Evolutionary conservation across 2,329 filamentous ascomycete genomes (phyloP), one percentile per base, ranked within the genome.

Genomic region (Sporothrix protearum): DNA sequence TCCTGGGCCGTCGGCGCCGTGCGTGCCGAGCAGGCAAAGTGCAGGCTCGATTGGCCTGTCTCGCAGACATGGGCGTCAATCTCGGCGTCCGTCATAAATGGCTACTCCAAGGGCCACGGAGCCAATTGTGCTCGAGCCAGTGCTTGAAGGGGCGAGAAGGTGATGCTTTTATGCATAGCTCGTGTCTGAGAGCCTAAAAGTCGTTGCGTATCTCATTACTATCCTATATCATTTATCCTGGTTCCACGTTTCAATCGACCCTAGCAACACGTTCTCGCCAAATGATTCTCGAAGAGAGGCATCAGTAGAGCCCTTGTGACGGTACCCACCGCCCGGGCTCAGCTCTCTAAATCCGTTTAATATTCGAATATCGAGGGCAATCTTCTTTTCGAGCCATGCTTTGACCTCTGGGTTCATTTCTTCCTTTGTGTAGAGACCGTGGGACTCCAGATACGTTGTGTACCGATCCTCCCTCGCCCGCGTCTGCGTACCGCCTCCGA

Each of bases 11-110:
- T 63, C 0, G 53, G 45, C 14, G 79, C 79, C 73, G 81, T 80
- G 9, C 81, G 81, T 73, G 83, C 80, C 76, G 85, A 83, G 12
- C 82, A 80, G 30, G 79, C 77, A 16, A 81, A 81, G 53, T 84
- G 82, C 16, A 80, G 76, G 36, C 74, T 75, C 6, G 75, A 76
- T 14, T 74, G 67, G 42, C 71, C 73, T 3, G 75, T 73, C 6
- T 71, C 73, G 42, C 73, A 68, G 7, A 73, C 70, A 22, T 76
- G 80, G 6, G 72, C 74, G 22, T 80, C 79, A 25, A 80, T 77
- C 67, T 80, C 76, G 1, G 72, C 74, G 25, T 80, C 78, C 1
- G 76, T 75, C 5, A 77, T n/a, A n/a, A n/a, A n/a, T n/a, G n/a
- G n/a, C n/a, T n/a, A n/a, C n/a, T 36, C 33, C 33, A 36, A 36